These are phyloP conservation scores for Termitomyces sp. DNA, from an alignment of 768 basidiomycete species.

Conservation along the genomic window DNA sequence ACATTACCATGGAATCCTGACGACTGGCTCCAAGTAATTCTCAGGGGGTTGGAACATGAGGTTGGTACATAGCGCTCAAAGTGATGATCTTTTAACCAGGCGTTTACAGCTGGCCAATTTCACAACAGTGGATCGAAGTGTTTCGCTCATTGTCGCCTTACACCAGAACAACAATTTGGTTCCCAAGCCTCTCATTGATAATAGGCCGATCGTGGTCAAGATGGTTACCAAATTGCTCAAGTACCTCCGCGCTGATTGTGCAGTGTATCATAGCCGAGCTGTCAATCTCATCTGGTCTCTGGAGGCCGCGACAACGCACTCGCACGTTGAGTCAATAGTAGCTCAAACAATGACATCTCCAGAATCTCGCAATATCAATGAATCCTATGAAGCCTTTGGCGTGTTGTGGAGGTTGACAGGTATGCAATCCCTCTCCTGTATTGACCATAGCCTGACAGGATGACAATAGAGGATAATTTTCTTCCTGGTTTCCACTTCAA, in stretches of 20 bases:
- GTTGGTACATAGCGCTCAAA: constrained; percentile 27
- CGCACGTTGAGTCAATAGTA: constrained; percentile 75
- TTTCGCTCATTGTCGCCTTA: constrained; percentile 51
- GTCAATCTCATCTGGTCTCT: constrained; percentile 82
- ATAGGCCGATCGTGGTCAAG: constrained; percentile 47
- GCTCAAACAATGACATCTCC: constrained; percentile 63
- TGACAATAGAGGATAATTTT: constrained; percentile 62
- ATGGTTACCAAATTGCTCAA: constrained; percentile 65
- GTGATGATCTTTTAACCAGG: not conserved
- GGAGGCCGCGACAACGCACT: constrained; percentile 45
- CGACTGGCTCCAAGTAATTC: constrained; percentile 54
- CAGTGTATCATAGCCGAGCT: constrained; percentile 76
- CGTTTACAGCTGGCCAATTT: constrained; percentile 53
- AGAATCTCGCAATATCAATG: constrained; percentile 38
- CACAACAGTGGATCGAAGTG: constrained; percentile 55
- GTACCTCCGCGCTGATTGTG: constrained; percentile 62
- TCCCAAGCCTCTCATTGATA: constrained; percentile 50
- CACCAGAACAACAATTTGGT: constrained; percentile 43
- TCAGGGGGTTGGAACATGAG: constrained; percentile 51
- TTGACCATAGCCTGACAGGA: not conserved
- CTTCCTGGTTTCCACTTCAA: constrained; percentile 81
- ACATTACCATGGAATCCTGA: constrained; percentile 55
- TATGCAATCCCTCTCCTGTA: constrained; percentile 22
- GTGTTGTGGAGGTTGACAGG: constrained; percentile 89
- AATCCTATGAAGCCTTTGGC: constrained; percentile 84